A percentile compares a stretch with the other conserved stretches of the same genome.
These are phyloP conservation scores for Talaromyces trachyspermus DNA, from an alignment of 495 filamentous ascomycete species.

Conservation along the genomic window DNA sequence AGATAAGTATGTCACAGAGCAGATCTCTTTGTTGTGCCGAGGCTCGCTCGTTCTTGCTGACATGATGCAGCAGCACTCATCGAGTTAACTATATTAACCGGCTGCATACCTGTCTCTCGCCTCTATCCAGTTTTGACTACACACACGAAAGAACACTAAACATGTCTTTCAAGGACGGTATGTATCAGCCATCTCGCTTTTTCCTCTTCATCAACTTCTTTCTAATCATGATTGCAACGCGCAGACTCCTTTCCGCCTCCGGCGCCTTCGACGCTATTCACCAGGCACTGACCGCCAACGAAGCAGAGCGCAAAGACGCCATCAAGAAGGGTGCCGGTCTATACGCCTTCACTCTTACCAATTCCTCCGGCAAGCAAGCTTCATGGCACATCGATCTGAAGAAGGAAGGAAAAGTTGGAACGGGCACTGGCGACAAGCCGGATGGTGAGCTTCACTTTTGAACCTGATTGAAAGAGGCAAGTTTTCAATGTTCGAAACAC, in stretches of 20 bases:
- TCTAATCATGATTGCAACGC: not conserved
- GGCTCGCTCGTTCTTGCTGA: too few relatives aligned
- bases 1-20: too few relatives aligned
- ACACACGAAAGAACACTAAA: slow-evolving; percentile 13
- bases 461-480: too few relatives aligned
- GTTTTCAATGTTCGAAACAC: too few relatives aligned
- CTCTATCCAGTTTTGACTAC: too few relatives aligned
- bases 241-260: slow-evolving; percentile 86
- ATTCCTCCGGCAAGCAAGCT: slow-evolving; percentile 65
- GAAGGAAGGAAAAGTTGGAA: slow-evolving; percentile 72
- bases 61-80: too few relatives aligned
- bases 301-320: slow-evolving; percentile 74
- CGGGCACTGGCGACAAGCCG: slow-evolving; percentile 70
- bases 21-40: too few relatives aligned
- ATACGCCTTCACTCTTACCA: slow-evolving; percentile 90
- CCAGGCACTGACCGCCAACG: slow-evolving; percentile 59
- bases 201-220: not conserved
- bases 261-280: slow-evolving; percentile 86
- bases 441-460: slow-evolving; percentile 54
- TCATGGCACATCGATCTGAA: slow-evolving; percentile 96
- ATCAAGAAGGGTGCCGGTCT: slow-evolving; percentile 81
- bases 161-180: slow-evolving; percentile 85
- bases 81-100: not conserved
- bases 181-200: slow-evolving; percentile 13
- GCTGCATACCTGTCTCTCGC: not conserved